Evolutionary conservation across 2,329 filamentous ascomycete genomes (phyloP).

Genomic region (Polychaeton citri): DNA sequence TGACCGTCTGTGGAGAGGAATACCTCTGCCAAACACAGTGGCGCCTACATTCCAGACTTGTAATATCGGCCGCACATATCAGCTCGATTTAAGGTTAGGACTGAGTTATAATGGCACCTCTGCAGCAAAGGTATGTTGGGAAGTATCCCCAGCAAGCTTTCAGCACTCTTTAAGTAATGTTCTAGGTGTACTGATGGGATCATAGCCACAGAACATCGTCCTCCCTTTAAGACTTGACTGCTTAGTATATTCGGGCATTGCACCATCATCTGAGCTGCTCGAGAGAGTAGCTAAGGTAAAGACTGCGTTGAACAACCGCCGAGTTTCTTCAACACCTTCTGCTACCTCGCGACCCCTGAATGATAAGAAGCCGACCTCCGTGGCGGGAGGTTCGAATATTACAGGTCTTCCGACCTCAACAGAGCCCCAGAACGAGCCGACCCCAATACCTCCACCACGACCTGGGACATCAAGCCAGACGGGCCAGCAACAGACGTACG

Average conservation of each 20-base stretch:
- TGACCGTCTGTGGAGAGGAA: conserved; percentile 61
- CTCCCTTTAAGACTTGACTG: conserved; percentile 69
- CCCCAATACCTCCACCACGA: not conserved
- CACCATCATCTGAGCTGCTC: conserved; percentile 63
- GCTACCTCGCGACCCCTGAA: not conserved
- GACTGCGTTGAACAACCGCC: conserved; percentile 9
- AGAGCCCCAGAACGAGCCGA: not conserved
- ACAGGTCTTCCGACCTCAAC: not conserved
- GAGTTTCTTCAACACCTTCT: conserved; percentile 5
- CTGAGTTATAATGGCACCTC: conserved; percentile 53
- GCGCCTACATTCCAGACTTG: conserved; percentile 80
- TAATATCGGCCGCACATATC: conserved; percentile 71
- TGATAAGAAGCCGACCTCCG: conserved; percentile 12
- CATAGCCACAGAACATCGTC: conserved; percentile 50
- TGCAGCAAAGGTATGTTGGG: conserved; percentile 30
- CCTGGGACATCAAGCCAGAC: not conserved
- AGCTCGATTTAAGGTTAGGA: conserved; percentile 69
- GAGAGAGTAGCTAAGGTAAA: conserved; percentile 40
- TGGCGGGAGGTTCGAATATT: not conserved
- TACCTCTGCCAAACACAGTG: conserved; percentile 68
- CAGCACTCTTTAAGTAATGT: too few relatives aligned
- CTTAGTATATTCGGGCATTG: conserved; percentile 76
- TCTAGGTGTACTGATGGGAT: too few relatives aligned
- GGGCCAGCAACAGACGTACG: conserved; percentile 24
- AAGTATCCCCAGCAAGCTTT: too few relatives aligned